A percentile compares a stretch with the other conserved stretches of the same genome.
phyloP scores from a whole-genome alignment of 768 basidiomycete genomes.

The Pulveroboletus sp. region DNA sequence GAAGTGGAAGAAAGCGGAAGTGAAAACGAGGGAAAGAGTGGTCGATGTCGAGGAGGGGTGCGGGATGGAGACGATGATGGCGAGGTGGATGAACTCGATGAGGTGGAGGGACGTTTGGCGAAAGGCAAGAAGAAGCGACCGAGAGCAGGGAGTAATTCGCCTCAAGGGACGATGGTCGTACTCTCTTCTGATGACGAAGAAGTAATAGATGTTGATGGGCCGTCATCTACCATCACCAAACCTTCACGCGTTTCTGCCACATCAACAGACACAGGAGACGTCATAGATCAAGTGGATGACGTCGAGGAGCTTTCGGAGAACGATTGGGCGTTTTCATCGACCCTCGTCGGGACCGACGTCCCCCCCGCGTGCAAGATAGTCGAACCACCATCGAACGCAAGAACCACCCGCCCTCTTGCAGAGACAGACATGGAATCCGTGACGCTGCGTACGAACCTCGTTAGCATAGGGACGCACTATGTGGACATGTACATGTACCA shows the following conservation, averaged over 20 bases:
- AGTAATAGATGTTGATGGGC: conserved; percentile 25
- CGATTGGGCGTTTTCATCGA: conserved; percentile 23
- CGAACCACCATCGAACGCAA: neutral
- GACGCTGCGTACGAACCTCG: conserved; percentile 18
- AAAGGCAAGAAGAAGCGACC: conserved; percentile 7
- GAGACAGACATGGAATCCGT: conserved; percentile 9
- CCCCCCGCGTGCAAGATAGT: conserved; percentile 12
- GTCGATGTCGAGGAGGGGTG: conserved; percentile 4
- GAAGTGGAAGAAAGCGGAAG: conserved; percentile 17
- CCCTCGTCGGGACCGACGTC: conserved; percentile 22
- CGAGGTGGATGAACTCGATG: conserved; percentile 20
- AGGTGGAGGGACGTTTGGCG: neutral
- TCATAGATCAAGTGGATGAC: neutral
- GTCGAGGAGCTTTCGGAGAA: conserved; percentile 10
- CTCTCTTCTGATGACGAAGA: conserved; percentile 24
- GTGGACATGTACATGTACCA: conserved; percentile 18
- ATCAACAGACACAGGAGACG: neutral
- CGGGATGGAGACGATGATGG: neutral
- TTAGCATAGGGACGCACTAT: conserved; percentile 20
- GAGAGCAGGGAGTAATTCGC: conserved; percentile 12
- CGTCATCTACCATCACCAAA: conserved; percentile 20
- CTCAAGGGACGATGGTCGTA: conserved; percentile 19
- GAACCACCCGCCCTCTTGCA: neutral
- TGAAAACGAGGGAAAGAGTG: neutral
- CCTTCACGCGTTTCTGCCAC: neutral